A percentile compares a stretch with the other conserved stretches of the same genome.
phyloP scores from a whole-genome alignment of 345 rosid genomes.

The thale cress (Arabidopsis thaliana) region TAIR10.1 NC_003070.9:24388001-24388500 shows the following conservation, averaged over 20 bases:
- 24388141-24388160: neutral
- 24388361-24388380: neutral
- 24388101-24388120: neutral
- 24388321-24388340: neutral
- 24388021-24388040: neutral
- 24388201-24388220: constrained; percentile 66
- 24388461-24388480: neutral
- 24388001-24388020: neutral
- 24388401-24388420: constrained; percentile 4
- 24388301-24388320: constrained; percentile 18
- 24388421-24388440: neutral
- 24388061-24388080: neutral
- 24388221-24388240: constrained; percentile 54
- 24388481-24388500: neutral
- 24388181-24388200: constrained; percentile 70
- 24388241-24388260: constrained; percentile 65
- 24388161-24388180: constrained; percentile 18
- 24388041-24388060: neutral
- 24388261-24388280: constrained; percentile 30
- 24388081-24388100: neutral
- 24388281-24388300: constrained; percentile 3
- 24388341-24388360: constrained; percentile 27
- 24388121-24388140: neutral
- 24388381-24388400: neutral
- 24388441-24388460: neutral